phyloP scores from a whole-genome alignment of 768 basidiomycete genomes.

The Xerocomellus chrysenteron region DNA sequence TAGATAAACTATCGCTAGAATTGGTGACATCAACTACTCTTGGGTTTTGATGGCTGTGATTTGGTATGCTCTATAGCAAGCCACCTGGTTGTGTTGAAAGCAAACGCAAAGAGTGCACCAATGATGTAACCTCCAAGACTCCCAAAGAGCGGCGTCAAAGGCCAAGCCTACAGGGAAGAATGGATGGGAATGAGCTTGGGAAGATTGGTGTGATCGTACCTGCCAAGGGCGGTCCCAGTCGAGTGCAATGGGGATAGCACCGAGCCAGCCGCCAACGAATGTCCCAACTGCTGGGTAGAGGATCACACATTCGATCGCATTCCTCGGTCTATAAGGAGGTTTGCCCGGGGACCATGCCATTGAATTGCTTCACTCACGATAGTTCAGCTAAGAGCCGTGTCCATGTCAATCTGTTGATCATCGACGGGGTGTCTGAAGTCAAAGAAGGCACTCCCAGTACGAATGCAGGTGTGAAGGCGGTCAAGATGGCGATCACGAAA shows the following conservation, averaged over 20 bases:
- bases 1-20: slow-evolving; percentile 1
- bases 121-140: slow-evolving; percentile 66
- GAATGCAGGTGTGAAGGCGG: slow-evolving; percentile 66
- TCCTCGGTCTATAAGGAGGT: slow-evolving; percentile 43
- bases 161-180: slow-evolving; percentile 65
- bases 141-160: slow-evolving; percentile 73
- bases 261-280: slow-evolving; percentile 75
- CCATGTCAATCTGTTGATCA: slow-evolving; percentile 66
- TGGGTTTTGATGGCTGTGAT: slow-evolving; percentile 22
- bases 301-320: slow-evolving; percentile 72
- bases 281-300: slow-evolving; percentile 79
- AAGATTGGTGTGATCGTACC: slow-evolving; percentile 46
- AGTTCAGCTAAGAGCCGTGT: slow-evolving; percentile 78
- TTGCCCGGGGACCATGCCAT: not conserved
- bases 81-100: slow-evolving; percentile 38
- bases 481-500: slow-evolving; percentile 64
- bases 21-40: slow-evolving; percentile 19
- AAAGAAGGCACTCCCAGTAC: slow-evolving; percentile 62
- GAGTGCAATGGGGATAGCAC: slow-evolving; percentile 80
- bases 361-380: slow-evolving; percentile 52
- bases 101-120: slow-evolving; percentile 56
- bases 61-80: slow-evolving; percentile 41
- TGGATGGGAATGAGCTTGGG: not conserved
- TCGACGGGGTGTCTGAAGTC: slow-evolving; percentile 39
- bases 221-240: slow-evolving; percentile 99